phyloP scores from a whole-genome alignment of 2,329 filamentous ascomycete genomes.

The Alternaria sp. region DNA sequence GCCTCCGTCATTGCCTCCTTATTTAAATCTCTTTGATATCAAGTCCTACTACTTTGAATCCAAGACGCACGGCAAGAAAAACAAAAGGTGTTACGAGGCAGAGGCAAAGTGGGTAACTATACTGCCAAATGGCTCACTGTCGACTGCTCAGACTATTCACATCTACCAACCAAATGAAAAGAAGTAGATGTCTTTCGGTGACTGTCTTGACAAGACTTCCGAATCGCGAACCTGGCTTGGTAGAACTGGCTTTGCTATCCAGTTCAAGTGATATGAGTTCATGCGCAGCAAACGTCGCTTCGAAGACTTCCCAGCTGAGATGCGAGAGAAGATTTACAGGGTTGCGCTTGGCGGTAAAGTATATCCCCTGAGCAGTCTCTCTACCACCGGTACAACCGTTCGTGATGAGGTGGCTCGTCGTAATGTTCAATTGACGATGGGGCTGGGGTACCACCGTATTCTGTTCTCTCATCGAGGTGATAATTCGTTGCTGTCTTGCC shows the following conservation, averaged over 20 bases:
- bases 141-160: background rate
- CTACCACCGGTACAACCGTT: background rate
- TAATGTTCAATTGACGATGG: background rate
- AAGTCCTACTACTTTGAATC: background rate
- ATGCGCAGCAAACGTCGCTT: background rate
- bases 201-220: background rate
- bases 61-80: background rate
- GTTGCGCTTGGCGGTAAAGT: background rate
- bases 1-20: background rate
- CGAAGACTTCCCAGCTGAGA: background rate
- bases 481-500: background rate
- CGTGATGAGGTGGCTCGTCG: background rate
- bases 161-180: background rate
- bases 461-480: background rate
- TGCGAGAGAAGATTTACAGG: background rate
- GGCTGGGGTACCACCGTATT: background rate
- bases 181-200: background rate
- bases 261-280: background rate
- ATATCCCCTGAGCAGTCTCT: background rate
- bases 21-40: background rate
- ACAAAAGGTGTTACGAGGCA: too few relatives aligned
- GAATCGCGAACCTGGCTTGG: background rate
- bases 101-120: background rate
- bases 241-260: background rate
- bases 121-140: background rate